Base-by-base conservation (phyloP, 2,329 filamentous ascomycete species). In the Lomentospora prolificans region DNA sequence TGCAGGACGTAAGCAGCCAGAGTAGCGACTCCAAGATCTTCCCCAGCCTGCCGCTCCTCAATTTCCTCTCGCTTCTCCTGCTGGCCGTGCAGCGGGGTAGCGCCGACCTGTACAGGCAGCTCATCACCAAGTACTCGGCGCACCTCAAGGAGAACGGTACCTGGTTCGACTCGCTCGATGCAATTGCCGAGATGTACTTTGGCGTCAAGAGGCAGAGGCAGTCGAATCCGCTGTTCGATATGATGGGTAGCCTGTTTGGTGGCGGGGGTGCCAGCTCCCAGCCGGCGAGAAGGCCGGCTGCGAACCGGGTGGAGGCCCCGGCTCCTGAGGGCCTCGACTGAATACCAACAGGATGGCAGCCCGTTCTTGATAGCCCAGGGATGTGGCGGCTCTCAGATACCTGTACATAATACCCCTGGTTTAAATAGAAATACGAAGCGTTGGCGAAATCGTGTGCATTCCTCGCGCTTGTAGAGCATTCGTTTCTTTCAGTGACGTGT, bases 131-230 rank as follows among this genome's bases (percentile, higher is more conserved):
- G 67, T 99, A 97, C 70, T 81, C 84, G 36, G 69, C 76, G 4
- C 82, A 95, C 64, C 79, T 97, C 58, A 84, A 84, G 64, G 92
- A 97, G 63, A 76, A 84, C 1, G 82, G 81, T 4, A 77, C 79
- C 10, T 97, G 92, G 92, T 82, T 84, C 31, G 90, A 90, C 66
- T 80, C 89, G 24, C 74, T 99, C 58, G 86, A 90, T 63, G 85
- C 89, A 69, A 85, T 99, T 64, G 92, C 87, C 51, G 92, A 99
- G 74, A 91, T 96, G 82, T 99, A 97, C 75, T 99, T 99, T 72
- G 85, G 85, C 33, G 95, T 99, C 68, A 82, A 85, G 73, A 86
- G 90, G 66, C 92, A 91, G 50, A 81, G 87, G 64, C 90, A 96
- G 74, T 87, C 86, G 60, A 97, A 97, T 69, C 91, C 91, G 3